Percentiles rank a stretch among this genome's conserved stretches.
These are phyloP conservation scores for Cornus suecica DNA, from an alignment of 148 eudicot genomes.

Conservation along the genomic window DNA sequence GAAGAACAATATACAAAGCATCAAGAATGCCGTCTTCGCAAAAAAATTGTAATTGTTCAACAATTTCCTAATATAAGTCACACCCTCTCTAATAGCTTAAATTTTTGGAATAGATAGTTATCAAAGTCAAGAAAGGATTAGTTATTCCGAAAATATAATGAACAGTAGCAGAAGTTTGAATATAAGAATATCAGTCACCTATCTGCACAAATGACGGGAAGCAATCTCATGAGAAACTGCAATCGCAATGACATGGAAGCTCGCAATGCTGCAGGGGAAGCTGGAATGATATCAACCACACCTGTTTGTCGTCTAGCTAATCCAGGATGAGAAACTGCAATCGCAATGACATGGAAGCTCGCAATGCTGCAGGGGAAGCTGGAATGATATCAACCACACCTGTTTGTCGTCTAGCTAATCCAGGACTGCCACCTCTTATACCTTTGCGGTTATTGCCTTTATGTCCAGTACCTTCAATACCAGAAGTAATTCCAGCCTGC, in stretches of 20 bases:
- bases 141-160: too few species aligned
- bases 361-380: slow-evolving; percentile 72
- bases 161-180: neutral
- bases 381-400: slow-evolving; percentile 56
- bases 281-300: slow-evolving; percentile 58
- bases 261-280: slow-evolving; percentile 73
- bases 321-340: slow-evolving; percentile 90
- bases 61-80: too few species aligned
- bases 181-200: slow-evolving; percentile 47
- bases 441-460: slow-evolving; percentile 70
- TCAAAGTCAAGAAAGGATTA: too few species aligned
- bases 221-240: slow-evolving; percentile 91
- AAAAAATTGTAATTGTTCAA: neutral
- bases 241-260: slow-evolving; percentile 85
- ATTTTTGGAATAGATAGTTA: too few species aligned
- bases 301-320: slow-evolving; percentile 59
- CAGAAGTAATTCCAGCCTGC: slow-evolving; percentile 50
- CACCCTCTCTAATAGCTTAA: too few species aligned
- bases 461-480: slow-evolving; percentile 48
- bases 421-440: slow-evolving; percentile 81
- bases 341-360: slow-evolving; percentile 86
- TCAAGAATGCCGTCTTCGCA: neutral
- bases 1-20: neutral
- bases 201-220: slow-evolving; percentile 82
- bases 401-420: slow-evolving; percentile 61